phyloP scores from a whole-genome alignment of 495 filamentous ascomycete species.

The Achaetomiella virescens region DNA sequence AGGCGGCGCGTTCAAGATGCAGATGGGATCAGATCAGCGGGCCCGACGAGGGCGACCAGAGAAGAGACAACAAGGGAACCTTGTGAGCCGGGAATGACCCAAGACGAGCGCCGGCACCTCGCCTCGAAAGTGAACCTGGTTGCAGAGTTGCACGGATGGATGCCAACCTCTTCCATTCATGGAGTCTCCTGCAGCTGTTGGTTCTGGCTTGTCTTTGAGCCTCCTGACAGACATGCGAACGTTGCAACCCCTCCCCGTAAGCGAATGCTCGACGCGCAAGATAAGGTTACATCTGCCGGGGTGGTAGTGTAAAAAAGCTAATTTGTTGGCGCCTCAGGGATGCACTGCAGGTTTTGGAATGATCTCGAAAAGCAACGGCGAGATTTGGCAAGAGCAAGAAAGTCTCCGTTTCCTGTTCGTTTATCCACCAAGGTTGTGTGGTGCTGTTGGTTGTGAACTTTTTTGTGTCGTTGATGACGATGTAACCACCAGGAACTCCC shows the following conservation, averaged over 20 bases:
- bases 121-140: background rate
- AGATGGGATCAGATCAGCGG: no score
- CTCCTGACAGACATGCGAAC: background rate
- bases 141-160: constrained; percentile 7
- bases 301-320: background rate
- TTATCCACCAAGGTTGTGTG: background rate
- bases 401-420: no score
- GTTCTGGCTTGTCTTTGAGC: background rate
- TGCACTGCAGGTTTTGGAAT: background rate
- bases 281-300: constrained; percentile 7
- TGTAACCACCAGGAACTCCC: background rate
- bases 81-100: background rate
- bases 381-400: background rate
- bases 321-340: constrained; percentile 1
- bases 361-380: background rate
- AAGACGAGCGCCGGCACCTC: background rate
- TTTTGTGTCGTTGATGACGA: no score
- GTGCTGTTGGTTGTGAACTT: background rate
- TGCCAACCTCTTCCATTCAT: constrained; percentile 6
- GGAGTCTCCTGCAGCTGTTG: constrained; percentile 11
- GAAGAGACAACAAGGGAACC: no score
- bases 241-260: background rate
- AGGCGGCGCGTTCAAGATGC: no score
- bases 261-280: background rate
- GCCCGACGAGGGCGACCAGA: no score